phyloP scores from a whole-genome alignment of 345 rosid genomes.

The Aegle marmelos region DNA sequence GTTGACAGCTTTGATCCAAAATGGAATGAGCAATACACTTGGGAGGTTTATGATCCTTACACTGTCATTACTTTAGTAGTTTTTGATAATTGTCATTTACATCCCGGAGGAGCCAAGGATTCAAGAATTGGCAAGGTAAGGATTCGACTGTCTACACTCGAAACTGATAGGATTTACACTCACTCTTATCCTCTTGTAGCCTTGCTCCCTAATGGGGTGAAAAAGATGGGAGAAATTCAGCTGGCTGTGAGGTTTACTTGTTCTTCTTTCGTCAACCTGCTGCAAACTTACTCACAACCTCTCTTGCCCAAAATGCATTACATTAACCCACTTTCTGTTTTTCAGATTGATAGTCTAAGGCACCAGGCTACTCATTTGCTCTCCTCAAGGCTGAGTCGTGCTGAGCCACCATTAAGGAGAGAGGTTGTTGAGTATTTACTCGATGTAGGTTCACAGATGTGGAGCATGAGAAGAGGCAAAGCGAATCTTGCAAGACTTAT shows the following conservation, averaged over 20 bases:
- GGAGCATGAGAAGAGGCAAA: slow-evolving; percentile 49
- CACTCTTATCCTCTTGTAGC: slow-evolving; percentile 48
- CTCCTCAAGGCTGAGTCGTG: slow-evolving; percentile 30
- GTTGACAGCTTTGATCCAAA: slow-evolving; percentile 32
- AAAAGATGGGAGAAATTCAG: slow-evolving; percentile 56
- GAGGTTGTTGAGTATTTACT: slow-evolving; percentile 60
- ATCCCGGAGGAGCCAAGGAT: slow-evolving; percentile 26
- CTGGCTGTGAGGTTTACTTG: slow-evolving; percentile 46
- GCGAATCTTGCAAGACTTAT: slow-evolving; percentile 41
- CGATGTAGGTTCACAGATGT: slow-evolving; percentile 31
- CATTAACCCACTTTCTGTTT: slow-evolving; percentile 36
- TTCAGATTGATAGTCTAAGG: slow-evolving; percentile 41
- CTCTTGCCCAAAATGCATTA: slow-evolving; percentile 44
- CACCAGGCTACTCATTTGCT: slow-evolving; percentile 37
- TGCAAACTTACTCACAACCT: slow-evolving; percentile 38
- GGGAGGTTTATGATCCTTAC: slow-evolving; percentile 47
- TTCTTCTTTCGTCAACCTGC: slow-evolving; percentile 27
- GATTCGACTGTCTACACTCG: slow-evolving; percentile 48
- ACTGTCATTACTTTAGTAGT: slow-evolving; percentile 41
- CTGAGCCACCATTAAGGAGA: slow-evolving; percentile 45
- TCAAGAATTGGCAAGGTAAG: slow-evolving; percentile 51
- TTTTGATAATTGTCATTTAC: slow-evolving; percentile 37
- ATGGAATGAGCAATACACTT: slow-evolving; percentile 46
- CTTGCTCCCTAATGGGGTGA: slow-evolving; percentile 36
- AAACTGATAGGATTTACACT: slow-evolving; percentile 37